Evolutionary conservation across 2,329 filamentous ascomycete genomes (phyloP).

Genomic region (Didymella glomerata): DNA sequence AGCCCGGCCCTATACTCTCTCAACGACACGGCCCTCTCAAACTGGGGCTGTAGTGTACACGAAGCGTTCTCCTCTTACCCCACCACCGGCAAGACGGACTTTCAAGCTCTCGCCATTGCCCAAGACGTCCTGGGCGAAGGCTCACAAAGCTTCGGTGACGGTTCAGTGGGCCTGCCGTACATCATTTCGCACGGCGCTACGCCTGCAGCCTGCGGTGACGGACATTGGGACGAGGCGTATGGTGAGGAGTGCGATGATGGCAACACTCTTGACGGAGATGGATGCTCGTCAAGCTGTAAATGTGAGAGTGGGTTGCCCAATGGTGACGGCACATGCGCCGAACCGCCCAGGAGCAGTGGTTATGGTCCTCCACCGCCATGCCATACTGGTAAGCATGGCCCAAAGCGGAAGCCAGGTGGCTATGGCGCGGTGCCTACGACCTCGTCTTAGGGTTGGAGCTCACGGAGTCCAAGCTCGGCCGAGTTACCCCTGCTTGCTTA

Average conservation of each 20-base stretch:
- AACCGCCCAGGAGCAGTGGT: background rate
- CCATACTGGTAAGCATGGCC: too few species aligned
- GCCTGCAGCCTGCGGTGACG: background rate
- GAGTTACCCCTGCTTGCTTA: background rate
- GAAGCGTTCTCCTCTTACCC: constrained; percentile 1
- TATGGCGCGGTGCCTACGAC: background rate
- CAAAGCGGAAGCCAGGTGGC: too few species aligned
- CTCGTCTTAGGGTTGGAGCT: too few species aligned
- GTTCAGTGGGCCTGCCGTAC: background rate
- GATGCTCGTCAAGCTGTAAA: constrained; percentile 1
- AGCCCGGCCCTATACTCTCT: background rate
- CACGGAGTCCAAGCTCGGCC: background rate
- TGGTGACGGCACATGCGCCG: background rate
- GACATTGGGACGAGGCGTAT: background rate
- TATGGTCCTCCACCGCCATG: background rate
- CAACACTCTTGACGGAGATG: background rate
- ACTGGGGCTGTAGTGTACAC: constrained; percentile 3
- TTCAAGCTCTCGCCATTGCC: background rate
- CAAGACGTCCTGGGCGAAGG: background rate
- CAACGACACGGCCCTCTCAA: background rate
- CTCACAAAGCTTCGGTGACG: constrained; percentile 1
- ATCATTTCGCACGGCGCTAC: constrained; percentile 7
- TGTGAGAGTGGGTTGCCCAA: background rate
- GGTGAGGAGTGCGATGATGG: constrained; percentile 4
- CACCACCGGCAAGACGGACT: background rate